Evolutionary conservation across 2,329 filamentous ascomycete species (phyloP), one percentile per base, ranked within the genome.

Genomic region (Fusarium sp.): DNA sequence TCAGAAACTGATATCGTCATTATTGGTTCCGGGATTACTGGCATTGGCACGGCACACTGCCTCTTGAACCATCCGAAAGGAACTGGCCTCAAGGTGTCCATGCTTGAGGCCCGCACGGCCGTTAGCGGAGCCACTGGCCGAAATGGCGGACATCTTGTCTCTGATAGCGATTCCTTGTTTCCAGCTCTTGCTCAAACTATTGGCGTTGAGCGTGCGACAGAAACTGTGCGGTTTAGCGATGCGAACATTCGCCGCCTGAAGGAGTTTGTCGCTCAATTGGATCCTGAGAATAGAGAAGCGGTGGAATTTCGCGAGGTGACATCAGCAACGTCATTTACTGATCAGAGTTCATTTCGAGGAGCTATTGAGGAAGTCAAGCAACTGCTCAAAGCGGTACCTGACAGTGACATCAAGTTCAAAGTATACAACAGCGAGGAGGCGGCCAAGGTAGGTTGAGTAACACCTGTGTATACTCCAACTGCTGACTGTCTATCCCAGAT

Each of bases 151-250:
- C 76, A 78, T 35, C 66, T 78, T 31, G 73, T 74, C 15, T 74
- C 75, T 9, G 73, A 80, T 22, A 82, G 84, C 7, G 82, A 85
- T 55, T 80, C 83, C 56, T 72, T 82, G 28, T 86, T 84, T 53
- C 71, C 75, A 5, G 61, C 64, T 5, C 72, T 85, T 6, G 78
- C 79, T 28, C 59, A 72, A 12, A 67, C 60, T 1, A 74, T 82
- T 22, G 81, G 82, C 0, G 66, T 73, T 2, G 80, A 82, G 44
- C 75, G 79, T 7, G 85, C 86, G 5, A 80, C 80, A 24, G 78
- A 80, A 51, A 80, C 87, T n/a, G 79, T 82, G 3, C 74, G 80
- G 3, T 87, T 87, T 59, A 82, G 83, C 65, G 71, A 74, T 9
- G 68, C 71, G 0, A 74, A 74, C 14, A 60, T 74, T 22, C 61